These are phyloP conservation scores for Sophora flavescens DNA, from an alignment of 306 rosid species.

Conservation along the genomic window DNA sequence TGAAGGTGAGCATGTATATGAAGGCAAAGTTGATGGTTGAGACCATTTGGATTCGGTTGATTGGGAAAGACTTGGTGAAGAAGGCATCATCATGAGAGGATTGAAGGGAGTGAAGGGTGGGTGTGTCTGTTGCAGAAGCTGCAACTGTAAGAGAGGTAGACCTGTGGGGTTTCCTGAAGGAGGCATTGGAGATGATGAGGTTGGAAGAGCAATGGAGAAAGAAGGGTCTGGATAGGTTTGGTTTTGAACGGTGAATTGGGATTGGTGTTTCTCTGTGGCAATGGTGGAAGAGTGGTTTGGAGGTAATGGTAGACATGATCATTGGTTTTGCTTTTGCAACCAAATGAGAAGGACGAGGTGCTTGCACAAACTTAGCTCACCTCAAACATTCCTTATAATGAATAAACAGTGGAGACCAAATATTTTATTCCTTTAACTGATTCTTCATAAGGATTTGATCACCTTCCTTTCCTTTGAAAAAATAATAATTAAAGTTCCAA, in stretches of 20 bases:
- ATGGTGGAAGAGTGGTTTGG: conserved; percentile 53
- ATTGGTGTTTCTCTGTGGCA: conserved; percentile 28
- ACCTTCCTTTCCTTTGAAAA: too few relatives aligned
- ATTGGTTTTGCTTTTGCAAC: conserved; percentile 4
- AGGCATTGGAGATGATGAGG: conserved; percentile 39
- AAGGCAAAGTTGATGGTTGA: conserved; percentile 47
- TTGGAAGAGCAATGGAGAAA: conserved; percentile 47
- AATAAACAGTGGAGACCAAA: too few relatives aligned
- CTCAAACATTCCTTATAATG: too few relatives aligned
- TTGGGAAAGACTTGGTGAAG: conserved; percentile 60
- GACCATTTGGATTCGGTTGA: conserved; percentile 60
- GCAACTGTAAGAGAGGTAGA: conserved; percentile 42
- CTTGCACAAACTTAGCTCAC: too few relatives aligned
- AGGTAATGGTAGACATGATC: conserved; percentile 64
- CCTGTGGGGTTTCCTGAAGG: conserved; percentile 44
- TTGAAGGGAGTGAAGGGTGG: conserved; percentile 48
- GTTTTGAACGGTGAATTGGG: conserved; percentile 26
- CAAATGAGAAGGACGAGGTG: not conserved
- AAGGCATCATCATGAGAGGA: conserved; percentile 46
- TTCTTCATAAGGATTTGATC: too few relatives aligned
- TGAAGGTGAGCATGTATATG: not conserved
- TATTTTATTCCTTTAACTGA: too few relatives aligned
- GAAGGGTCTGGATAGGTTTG: conserved; percentile 40
- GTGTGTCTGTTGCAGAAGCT: conserved; percentile 49
- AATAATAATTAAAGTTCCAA: too few relatives aligned